Evolutionary conservation across 1,284 basidiomycete genomes (phyloP).

Genomic region (Marasmius sp.): DNA sequence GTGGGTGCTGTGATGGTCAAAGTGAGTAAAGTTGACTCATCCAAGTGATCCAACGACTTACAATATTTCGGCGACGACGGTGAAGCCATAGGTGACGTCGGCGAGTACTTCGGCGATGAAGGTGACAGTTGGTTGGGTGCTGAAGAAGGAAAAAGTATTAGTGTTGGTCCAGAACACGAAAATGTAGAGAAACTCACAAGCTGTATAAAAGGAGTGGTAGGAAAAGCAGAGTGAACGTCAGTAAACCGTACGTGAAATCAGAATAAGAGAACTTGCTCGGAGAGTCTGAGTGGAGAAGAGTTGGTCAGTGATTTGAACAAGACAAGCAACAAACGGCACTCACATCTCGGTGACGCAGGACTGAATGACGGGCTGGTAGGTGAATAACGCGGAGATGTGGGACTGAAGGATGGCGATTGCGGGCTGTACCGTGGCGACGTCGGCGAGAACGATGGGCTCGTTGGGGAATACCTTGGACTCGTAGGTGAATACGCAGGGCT

Average conservation of each 20-base stretch:
- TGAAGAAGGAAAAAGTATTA: slow-evolving; percentile 22
- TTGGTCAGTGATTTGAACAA: slow-evolving; percentile 22
- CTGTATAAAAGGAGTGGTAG: slow-evolving; percentile 32
- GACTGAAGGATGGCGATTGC: slow-evolving; percentile 82
- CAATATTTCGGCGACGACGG: slow-evolving; percentile 88
- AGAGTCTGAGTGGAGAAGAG: slow-evolving; percentile 55
- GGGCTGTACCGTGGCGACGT: slow-evolving; percentile 83
- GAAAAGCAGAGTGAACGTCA: slow-evolving; percentile 19
- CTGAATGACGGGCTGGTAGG: slow-evolving; percentile 87
- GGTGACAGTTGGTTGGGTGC: slow-evolving; percentile 80
- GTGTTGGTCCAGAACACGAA: background rate
- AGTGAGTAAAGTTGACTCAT: slow-evolving; percentile 16
- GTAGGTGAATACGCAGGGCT: slow-evolving; percentile 86
- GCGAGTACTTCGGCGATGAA: slow-evolving; percentile 83
- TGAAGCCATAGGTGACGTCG: slow-evolving; percentile 77
- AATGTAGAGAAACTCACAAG: slow-evolving; percentile 47
- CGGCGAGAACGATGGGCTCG: slow-evolving; percentile 85
- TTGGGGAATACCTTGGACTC: slow-evolving; percentile 82
- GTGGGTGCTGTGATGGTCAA: slow-evolving; percentile 57
- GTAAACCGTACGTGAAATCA: slow-evolving; percentile 15
- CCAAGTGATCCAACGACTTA: slow-evolving; percentile 38
- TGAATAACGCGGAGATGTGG: slow-evolving; percentile 82
- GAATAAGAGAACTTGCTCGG: slow-evolving; percentile 59
- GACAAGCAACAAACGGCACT: slow-evolving; percentile 30
- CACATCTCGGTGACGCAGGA: slow-evolving; percentile 82